These are phyloP conservation scores for Russula griseocarnosa DNA, from an alignment of 768 basidiomycete species.

Conservation along the genomic window DNA sequence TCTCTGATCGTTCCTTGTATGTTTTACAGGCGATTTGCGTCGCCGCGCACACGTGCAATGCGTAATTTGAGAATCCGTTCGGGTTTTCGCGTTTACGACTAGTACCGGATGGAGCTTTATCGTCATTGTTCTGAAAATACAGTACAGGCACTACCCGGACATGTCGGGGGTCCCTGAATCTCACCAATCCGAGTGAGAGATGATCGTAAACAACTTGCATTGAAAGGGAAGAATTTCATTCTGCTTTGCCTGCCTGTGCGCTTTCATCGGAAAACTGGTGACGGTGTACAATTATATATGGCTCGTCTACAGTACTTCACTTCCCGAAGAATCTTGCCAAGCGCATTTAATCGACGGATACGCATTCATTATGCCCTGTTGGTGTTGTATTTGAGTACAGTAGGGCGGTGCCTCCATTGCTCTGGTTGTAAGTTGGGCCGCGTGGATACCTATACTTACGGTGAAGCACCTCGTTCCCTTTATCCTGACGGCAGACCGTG, in stretches of 20 bases:
- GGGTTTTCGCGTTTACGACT: not conserved
- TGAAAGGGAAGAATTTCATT: not conserved
- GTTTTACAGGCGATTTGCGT: not conserved
- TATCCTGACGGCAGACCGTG: too few species aligned
- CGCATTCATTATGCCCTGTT: not conserved
- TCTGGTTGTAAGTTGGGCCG: too few species aligned
- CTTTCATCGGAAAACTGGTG: not conserved
- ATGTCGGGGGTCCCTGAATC: not conserved
- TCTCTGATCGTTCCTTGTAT: too few species aligned
- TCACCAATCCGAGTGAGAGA: not conserved
- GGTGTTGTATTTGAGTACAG: too few species aligned
- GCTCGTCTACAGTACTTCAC: not conserved
- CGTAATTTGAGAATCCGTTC: not conserved
- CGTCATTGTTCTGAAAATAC: not conserved
- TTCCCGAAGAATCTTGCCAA: not conserved
- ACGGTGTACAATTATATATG: not conserved
- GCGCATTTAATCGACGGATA: not conserved
- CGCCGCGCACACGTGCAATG: too few species aligned
- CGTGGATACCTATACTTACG: too few species aligned
- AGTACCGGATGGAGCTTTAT: not conserved
- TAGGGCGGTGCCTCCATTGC: too few species aligned
- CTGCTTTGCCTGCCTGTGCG: not conserved
- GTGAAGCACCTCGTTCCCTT: too few species aligned
- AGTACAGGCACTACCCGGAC: not conserved
- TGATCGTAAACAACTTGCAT: too few species aligned